Evolutionary conservation across 495 filamentous ascomycete genomes (phyloP).

Genomic region (Sporormia fimetaria): DNA sequence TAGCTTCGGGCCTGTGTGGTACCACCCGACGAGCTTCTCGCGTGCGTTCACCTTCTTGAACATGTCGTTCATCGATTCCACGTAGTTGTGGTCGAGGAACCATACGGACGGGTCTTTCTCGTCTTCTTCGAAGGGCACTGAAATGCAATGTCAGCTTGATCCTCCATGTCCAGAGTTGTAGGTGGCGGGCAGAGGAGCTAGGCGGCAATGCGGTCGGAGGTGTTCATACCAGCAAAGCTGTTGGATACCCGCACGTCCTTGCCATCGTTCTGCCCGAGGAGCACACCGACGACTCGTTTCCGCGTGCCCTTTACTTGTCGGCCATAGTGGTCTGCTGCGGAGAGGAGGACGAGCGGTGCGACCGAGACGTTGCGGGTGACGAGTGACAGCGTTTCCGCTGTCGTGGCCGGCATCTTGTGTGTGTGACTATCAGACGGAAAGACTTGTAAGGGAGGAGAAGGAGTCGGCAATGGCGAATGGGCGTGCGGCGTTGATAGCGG

Average conservation of each 20-base stretch:
- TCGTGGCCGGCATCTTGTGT: constrained; percentile 77
- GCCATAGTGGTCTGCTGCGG: constrained; percentile 96
- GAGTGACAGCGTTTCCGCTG: constrained; percentile 84
- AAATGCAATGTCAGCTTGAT: constrained; percentile 11
- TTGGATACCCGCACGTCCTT: constrained; percentile 94
- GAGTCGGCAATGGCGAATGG: constrained; percentile 3
- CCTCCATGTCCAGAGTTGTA: constrained; percentile 6
- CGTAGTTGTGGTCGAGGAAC: constrained; percentile 99
- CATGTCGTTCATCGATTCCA: constrained; percentile 99
- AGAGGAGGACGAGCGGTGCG: constrained; percentile 93
- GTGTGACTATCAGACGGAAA: constrained; percentile 7
- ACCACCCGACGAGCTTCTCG: constrained; percentile 99
- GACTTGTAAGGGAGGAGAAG: constrained; percentile 8
- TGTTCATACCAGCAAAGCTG: constrained; percentile 83
- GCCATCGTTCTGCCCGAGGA: constrained; percentile 90
- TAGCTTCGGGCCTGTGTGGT: constrained; percentile 95
- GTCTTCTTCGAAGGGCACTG: constrained; percentile 98
- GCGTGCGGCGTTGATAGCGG: constrained; percentile 4
- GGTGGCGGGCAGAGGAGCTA: neutral
- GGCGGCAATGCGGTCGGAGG: neutral
- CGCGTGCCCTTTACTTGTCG: constrained; percentile 76
- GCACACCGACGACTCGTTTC: constrained; percentile 92
- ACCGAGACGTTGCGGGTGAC: constrained; percentile 90
- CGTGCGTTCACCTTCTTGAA: constrained; percentile 99
- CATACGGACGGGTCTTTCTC: constrained; percentile 96